Evolutionary conservation across 176 grass and related monocot species (phyloP).

Genomic region (Stipa capillata): DNA sequence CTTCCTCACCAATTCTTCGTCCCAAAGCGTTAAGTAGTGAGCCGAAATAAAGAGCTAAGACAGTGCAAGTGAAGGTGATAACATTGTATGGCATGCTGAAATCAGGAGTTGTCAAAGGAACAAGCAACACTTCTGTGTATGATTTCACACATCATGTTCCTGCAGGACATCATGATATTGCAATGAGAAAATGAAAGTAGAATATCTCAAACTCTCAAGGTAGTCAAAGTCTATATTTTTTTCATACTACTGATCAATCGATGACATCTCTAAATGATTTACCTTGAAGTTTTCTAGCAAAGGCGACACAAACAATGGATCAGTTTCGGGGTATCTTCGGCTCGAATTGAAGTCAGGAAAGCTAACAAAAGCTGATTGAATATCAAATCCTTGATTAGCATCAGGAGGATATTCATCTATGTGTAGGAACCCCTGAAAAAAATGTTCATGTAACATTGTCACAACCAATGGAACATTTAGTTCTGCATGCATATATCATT

Average conservation of each 20-base stretch:
- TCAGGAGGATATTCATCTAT: constrained; percentile 99
- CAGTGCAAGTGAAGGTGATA: constrained; percentile 96
- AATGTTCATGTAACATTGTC: background rate
- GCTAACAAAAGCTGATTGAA: constrained; percentile 89
- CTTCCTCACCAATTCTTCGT: constrained; percentile 77
- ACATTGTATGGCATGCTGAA: constrained; percentile 99
- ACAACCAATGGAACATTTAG: constrained; percentile 5
- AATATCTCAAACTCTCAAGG: background rate
- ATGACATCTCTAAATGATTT: constrained; percentile 14
- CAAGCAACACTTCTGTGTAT: constrained; percentile 95
- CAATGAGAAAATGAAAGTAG: background rate
- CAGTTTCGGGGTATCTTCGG: constrained; percentile 52
- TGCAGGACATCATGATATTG: constrained; percentile 21
- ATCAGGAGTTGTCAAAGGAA: constrained; percentile 98
- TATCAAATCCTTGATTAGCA: constrained; percentile 99
- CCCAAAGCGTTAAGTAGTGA: constrained; percentile 88
- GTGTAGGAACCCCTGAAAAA: constrained; percentile 88
- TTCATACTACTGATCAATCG: background rate
- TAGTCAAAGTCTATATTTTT: background rate
- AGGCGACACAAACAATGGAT: constrained; percentile 33
- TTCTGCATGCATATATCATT: background rate
- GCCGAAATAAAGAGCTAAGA: constrained; percentile 90
- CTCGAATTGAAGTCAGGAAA: constrained; percentile 84
- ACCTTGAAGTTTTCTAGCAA: constrained; percentile 75
- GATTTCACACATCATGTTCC: constrained; percentile 68